A percentile compares a stretch with the other conserved stretches of the same genome.
Conservation (phyloP, 345 rosid species). For the Populus tremula region DNA sequence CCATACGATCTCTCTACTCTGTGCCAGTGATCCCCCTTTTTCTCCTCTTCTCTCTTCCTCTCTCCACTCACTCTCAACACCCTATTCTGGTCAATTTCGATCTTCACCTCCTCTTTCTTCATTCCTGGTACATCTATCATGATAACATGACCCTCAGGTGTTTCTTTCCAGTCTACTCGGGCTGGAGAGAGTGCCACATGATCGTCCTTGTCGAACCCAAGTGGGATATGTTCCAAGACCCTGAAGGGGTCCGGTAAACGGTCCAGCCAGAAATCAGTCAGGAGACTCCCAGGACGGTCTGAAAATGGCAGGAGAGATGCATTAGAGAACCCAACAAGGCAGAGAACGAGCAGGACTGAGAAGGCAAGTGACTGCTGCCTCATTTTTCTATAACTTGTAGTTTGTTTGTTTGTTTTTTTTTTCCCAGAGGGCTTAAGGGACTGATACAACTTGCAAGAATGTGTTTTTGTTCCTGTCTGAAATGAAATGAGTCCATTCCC, state of each 20-base stretch:
- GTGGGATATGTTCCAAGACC: conserved; percentile 62
- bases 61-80: conserved; percentile 71
- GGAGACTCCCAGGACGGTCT: conserved; percentile 42
- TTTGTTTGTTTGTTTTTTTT: no score
- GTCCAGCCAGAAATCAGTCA: conserved; percentile 46
- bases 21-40: conserved; percentile 77
- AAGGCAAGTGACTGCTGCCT: conserved; percentile 2
- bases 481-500: no score
- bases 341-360: conserved; percentile 12
- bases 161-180: conserved; percentile 89
- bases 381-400: not conserved
- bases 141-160: conserved; percentile 59
- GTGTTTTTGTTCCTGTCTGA: no score
- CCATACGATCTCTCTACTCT: conserved; percentile 71
- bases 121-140: conserved; percentile 70
- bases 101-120: conserved; percentile 74
- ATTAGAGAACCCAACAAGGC: conserved; percentile 19
- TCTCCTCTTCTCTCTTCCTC: conserved; percentile 67
- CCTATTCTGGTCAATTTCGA: conserved; percentile 63
- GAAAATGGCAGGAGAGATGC: conserved; percentile 43
- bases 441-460: no score
- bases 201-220: conserved; percentile 47
- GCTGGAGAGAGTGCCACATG: conserved; percentile 43
- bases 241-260: conserved; percentile 54
- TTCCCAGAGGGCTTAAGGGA: no score